Evolutionary conservation across 305 asterid genomes (phyloP), one percentile per base, ranked within the genome.

Genomic region (Fraxinus sp.): DNA sequence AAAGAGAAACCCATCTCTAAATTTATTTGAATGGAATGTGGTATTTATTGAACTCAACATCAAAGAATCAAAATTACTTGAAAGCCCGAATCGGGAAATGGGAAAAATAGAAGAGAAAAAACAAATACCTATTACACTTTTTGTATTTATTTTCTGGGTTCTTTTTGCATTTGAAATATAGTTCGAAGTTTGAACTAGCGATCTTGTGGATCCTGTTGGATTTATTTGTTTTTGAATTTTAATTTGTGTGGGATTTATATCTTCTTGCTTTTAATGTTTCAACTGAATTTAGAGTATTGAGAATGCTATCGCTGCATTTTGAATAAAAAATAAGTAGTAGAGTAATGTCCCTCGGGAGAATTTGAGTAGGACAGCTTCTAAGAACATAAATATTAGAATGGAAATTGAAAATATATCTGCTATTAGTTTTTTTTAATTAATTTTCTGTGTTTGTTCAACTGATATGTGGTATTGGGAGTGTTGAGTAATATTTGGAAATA

Each of bases 101-200:
- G 39, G 75, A 70, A 30, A 28, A 30, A 30, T 70, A 7, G 5
- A 30, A 30, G 37, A 4, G 14, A 39, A 8, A 8, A 70, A 30
- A 70, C 32, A 7, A 70, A 7, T 13, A 4, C 32, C 26, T 9
- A 28, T 59, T 79, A 74, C 81, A 86, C 78, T 88, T 72, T 55
- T 55, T 77, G 82, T 79, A 80, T 62, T 86, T 62, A n/a, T 28
- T 41, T 74, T 11, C 4, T 4, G 28, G 81, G 55, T 62, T 79
- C 76, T 79, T 26, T 22, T 72, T 81, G 77, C 68, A 70, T 52
- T 66, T 59, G 79, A 77, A 78, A 79, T 83, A 36, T 76, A 18
- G 71, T 77, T 71, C 82, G 83, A 73, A 76, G 41, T 79, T 37
- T 44, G 74, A 70, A 68, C 82, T 85, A 84, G 77, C 82, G 35